Conservation (phyloP, 768 basidiomycete genomes). For the Leucogyrophana mollusca region DNA sequence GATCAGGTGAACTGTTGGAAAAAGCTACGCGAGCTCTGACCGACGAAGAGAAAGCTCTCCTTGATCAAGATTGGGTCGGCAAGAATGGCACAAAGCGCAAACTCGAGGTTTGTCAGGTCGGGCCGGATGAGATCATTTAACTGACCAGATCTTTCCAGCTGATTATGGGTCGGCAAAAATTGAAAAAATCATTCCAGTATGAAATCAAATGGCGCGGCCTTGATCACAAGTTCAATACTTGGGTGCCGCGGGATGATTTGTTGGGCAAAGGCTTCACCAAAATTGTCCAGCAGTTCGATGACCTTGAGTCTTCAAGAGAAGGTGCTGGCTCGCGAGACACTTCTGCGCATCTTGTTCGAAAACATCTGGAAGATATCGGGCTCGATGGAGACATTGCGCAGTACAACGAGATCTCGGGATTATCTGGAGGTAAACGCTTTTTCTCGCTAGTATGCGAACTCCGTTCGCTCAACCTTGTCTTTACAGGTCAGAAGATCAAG, state of each 20-base stretch:
- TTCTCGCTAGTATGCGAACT: conserved; percentile 1
- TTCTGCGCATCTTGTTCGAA: conserved; percentile 73
- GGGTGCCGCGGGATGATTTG: conserved; percentile 87
- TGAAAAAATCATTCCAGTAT: conserved; percentile 94
- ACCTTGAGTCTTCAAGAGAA: conserved; percentile 93
- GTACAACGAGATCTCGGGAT: conserved; percentile 93
- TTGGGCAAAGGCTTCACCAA: conserved; percentile 86
- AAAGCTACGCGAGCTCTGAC: conserved; percentile 90
- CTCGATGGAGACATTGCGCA: conserved; percentile 97
- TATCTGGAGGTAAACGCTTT: conserved; percentile 74
- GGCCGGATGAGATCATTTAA: conserved; percentile 6
- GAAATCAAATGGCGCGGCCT: conserved; percentile 86
- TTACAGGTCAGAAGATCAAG: conserved; percentile 91
- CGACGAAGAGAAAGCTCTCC: conserved; percentile 73
- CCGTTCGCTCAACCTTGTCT: conserved; percentile 12
- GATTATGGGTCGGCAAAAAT: conserved; percentile 93
- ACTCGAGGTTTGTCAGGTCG: conserved; percentile 65
- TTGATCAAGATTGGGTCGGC: conserved; percentile 88
- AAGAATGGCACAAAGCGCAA: conserved; percentile 89
- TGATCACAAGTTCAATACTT: conserved; percentile 86
- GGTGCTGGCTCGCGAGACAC: conserved; percentile 93
- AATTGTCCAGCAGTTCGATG: conserved; percentile 91
- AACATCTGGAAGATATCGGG: conserved; percentile 93
- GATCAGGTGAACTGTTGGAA: conserved; percentile 80
- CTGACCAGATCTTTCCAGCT: conserved; percentile 42